These are phyloP conservation scores for Metarhizium rileyi DNA, from an alignment of 2,329 filamentous ascomycete species.

Conservation along the genomic window DNA sequence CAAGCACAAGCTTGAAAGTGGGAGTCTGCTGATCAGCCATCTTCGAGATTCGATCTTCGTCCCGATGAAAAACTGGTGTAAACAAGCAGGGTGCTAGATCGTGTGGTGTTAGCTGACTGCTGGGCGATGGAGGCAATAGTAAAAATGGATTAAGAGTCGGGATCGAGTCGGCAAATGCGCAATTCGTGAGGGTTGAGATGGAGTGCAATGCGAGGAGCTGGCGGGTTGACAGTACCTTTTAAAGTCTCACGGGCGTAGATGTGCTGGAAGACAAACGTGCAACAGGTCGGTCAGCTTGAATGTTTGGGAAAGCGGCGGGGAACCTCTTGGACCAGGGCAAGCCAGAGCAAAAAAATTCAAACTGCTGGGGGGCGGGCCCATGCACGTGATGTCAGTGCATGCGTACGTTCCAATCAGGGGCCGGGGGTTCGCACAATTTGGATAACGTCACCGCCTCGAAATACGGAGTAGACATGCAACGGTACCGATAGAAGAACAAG, in stretches of 20 bases:
- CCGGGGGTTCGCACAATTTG: slow-evolving; percentile 1
- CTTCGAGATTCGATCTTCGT: slow-evolving; percentile 22
- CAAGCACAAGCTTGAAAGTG: slow-evolving; percentile 99
- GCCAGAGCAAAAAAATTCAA: slow-evolving; percentile 34
- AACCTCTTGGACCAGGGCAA: slow-evolving; percentile 26
- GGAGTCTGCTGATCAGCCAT: slow-evolving; percentile 59
- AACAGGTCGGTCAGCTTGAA: slow-evolving; percentile 23
- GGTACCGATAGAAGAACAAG: neutral
- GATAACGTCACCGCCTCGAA: slow-evolving; percentile 17
- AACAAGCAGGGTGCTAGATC: slow-evolving; percentile 36
- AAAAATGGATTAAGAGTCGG: slow-evolving; percentile 10
- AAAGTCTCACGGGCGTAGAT: slow-evolving; percentile 18
- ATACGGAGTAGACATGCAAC: no score
- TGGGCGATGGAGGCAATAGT: slow-evolving; percentile 5
- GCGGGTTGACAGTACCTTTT: slow-evolving; percentile 12
- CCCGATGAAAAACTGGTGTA: slow-evolving; percentile 26
- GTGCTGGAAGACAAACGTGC: slow-evolving; percentile 26
- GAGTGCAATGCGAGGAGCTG: slow-evolving; percentile 16
- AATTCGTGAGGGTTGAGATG: neutral
- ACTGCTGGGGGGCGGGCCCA: slow-evolving; percentile 20
- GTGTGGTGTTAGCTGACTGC: slow-evolving; percentile 22
- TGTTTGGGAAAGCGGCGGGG: slow-evolving; percentile 34
- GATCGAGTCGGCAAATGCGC: neutral
- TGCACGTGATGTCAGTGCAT: slow-evolving; percentile 25
- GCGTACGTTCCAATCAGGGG: slow-evolving; percentile 6